Evolutionary conservation across 2,329 filamentous ascomycete genomes (phyloP), one percentile per base, ranked within the genome.

Genomic region (Colletotrichum lupini): DNA sequence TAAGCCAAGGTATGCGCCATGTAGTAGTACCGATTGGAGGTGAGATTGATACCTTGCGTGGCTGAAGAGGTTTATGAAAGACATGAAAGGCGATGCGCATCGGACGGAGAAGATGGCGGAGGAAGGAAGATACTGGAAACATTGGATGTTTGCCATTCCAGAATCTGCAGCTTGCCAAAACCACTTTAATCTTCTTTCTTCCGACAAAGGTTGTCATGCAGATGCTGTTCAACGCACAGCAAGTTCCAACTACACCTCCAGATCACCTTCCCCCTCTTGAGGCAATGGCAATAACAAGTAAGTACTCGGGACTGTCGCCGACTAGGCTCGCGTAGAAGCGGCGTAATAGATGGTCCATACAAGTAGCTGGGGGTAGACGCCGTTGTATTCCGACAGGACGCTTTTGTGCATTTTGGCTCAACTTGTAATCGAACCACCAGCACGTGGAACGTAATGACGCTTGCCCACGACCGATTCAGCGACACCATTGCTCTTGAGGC

Each of bases 31-130:
- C 58, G 37, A 58, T 64, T 69, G 30, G 42, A 49, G 42, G 42
- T 37, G 65, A 66, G 37, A 35, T 66, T 49, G 19, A 22, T 53
- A 32, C 30, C 69, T 69, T 69, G 59, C 46, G 58, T 55, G 58
- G 68, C 52, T 59, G 53, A 63, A 68, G 6, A 64, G 11, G 55
- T 69, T 64, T 53, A 56, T 56, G 56, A 65, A 12, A 46, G 49
- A 52, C 32, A 11, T 12, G 55, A 64, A 26, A 53, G 42, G 60
- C 7, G n/a, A n/a, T n/a, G n/a, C n/a, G 37, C 35, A 69, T 55
- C 66, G 49, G 19, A 30, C 35, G 67, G 35, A 53, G 32, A 26
- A 53, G 22, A 8, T 49, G 42, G 42, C 16, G n/a, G 52, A 24
- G 24, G 52, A 30, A 55, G 28, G 56, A 32, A 68, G 59, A 67